Evolutionary conservation across 805 yeast species (phyloP), one percentile per base, ranked within the genome.

Genomic region (Pichia thaimueangensis): DNA sequence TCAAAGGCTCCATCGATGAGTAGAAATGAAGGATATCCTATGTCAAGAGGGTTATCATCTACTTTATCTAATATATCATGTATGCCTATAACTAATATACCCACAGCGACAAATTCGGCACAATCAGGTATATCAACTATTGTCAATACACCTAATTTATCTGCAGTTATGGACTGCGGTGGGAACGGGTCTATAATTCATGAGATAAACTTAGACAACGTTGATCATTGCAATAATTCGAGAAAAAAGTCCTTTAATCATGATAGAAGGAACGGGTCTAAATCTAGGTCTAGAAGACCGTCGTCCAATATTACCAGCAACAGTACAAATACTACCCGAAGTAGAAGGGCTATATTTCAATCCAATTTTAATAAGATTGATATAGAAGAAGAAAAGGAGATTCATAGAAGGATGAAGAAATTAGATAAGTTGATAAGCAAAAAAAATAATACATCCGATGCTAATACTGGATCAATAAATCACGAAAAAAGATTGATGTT

Each of bases 361-460:
- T 15, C 13, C 4, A 39, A 35, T 21, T 20, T 33, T 10, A 20
- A 4, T 4, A 35, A 23, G 19, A 30, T 23, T 6, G 35, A 31
- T 8, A 17, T 29, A 12, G 28, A 30, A 21, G 32, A 39, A 27
- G 39, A 34, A 25, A 23, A n/a, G 11, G 37, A 41, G 27, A 28
- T 40, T 12, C 41, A 17, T 10, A 21, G 35, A 15, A 47, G 62
- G 36, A 51, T 56, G 35, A 46, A 47, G 43, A 57, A 56, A 43
- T 45, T 59, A 25, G 60, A 59, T 41, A 50, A 47, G 17, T 45
- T 59, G 16, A 47, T 59, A 10, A 53, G 51, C 12, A 51, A 39
- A 28, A 42, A 45, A 19, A n/a, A 15, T 28, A 37, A 36, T 8
- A n/a, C n/a, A n/a, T n/a, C n/a, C n/a, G n/a, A n/a, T n/a, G n/a